Base-by-base conservation (phyloP, 2,329 filamentous ascomycete genomes). In the Penicillium sp. region DNA sequence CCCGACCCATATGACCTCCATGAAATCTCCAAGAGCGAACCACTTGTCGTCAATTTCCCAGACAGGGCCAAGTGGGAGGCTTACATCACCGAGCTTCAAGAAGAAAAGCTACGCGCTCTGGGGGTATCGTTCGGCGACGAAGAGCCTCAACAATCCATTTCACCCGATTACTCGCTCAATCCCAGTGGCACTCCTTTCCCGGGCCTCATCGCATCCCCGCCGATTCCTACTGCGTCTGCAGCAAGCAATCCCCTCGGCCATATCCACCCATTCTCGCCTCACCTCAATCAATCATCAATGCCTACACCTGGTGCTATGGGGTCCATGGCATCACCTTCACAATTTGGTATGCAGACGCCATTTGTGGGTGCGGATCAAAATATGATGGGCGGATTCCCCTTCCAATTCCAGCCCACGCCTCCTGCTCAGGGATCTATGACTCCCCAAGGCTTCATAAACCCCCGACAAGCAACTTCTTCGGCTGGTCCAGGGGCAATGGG, bases 81-180 rank as follows among this genome's bases (percentile, higher is more conserved):
- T 26, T 96, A 97, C 72, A 89, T 92, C 56, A 84, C 89, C 53
- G 87, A 89, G 63, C 79, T 97, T 35, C 86, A 90, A 64, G 94
- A 99, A 76, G 91, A 93, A 58, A 99, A 97, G 76, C 81, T 99
- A 50, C 87, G 92, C 59, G 92, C 93, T 49, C 81, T 99, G 53
- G 94, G 94, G 61, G 94, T 97, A 13, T 92, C 86, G 18, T 82
- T 90, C 58, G 89, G 86, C 35, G 86, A 88, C 47, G 88, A 91
- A 6, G 90, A 94, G 50, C 84, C 86, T 76, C 83, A 58, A 74
- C 81, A 50, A 78, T 85, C 85, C 4, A 81, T 88, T 62, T 93
- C 91, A 14, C 87, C 87, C 10, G 84, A 78, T n/a, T 79, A 79
- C 4, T 78, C 81, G 49, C 78, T 87, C 62, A 88, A 85, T 66